Percentiles rank a stretch among this genome's conserved stretches.
phyloP scores from a whole-genome alignment of 148 eudicot species.

The Heliosperma pusillum region DNA sequence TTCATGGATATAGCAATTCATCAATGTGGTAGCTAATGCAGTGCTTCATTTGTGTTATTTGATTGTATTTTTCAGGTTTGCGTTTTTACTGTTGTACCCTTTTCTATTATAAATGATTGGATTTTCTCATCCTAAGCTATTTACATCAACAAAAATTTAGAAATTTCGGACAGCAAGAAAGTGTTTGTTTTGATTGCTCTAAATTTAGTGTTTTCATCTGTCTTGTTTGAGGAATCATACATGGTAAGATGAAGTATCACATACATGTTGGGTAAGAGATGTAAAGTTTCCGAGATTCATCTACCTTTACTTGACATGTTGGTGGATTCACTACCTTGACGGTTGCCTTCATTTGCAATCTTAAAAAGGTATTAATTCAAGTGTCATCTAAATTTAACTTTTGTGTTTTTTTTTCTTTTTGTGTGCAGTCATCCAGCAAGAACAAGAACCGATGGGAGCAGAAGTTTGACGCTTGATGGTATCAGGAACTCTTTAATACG shows the following conservation, averaged over 20 bases:
- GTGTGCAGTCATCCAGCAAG: conserved; percentile 39
- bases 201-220: not conserved
- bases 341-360: not conserved
- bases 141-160: not conserved
- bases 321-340: not conserved
- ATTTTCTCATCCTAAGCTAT: not conserved
- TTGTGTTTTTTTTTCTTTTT: not conserved
- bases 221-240: not conserved
- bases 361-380: not conserved
- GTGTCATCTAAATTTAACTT: not conserved
- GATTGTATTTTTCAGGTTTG: not conserved
- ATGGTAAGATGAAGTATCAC: not conserved
- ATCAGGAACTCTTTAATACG: conserved; percentile 78
- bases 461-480: conserved; percentile 67
- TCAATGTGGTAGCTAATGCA: not conserved
- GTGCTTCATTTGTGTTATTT: not conserved
- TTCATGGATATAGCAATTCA: not conserved
- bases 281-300: not conserved
- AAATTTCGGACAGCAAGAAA: not conserved
- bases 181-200: not conserved
- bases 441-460: conserved; percentile 47
- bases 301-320: not conserved
- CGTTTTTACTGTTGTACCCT: not conserved
- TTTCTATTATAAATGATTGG: not conserved
- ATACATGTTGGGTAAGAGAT: not conserved